phyloP scores from a whole-genome alignment of 176 grass and related monocot genomes.

The Dactylis glomerata region DNA sequence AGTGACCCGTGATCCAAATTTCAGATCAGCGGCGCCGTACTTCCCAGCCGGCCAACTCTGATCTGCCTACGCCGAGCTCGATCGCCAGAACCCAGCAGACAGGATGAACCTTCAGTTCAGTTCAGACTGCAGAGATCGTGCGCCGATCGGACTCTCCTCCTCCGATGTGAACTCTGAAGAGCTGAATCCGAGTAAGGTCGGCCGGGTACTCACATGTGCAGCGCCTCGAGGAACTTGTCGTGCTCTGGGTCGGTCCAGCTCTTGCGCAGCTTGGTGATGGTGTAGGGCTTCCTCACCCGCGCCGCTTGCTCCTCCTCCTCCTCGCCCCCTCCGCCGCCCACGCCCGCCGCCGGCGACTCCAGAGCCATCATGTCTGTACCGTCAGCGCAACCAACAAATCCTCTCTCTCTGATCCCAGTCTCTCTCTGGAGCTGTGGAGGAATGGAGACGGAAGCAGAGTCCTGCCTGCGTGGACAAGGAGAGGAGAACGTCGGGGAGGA shows the following conservation, averaged over 20 bases:
- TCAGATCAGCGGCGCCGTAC: background rate
- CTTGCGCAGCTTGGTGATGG: conserved; percentile 46
- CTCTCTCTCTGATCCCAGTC: background rate
- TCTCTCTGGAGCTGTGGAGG: background rate
- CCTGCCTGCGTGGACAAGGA: background rate
- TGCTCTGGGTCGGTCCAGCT: conserved; percentile 57
- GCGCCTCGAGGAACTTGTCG: conserved; percentile 58
- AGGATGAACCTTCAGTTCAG: background rate
- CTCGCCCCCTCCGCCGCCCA: background rate
- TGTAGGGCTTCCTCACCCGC: conserved; percentile 43
- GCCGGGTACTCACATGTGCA: conserved; percentile 18
- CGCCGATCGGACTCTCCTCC: background rate
- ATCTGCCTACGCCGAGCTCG: background rate
- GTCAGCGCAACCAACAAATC: background rate
- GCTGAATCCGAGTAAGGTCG: background rate
- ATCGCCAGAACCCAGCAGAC: background rate
- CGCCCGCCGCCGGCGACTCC: background rate
- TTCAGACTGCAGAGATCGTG: background rate
- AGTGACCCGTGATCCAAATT: too few species aligned
- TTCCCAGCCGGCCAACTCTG: too few species aligned
- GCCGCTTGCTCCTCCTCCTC: background rate
- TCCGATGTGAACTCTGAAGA: background rate
- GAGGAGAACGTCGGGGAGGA: too few species aligned
- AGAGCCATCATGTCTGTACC: background rate
- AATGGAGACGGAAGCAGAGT: background rate